These are phyloP conservation scores for Didymella glomerata DNA, from an alignment of 2,329 filamentous ascomycete species.

Conservation along the genomic window DNA sequence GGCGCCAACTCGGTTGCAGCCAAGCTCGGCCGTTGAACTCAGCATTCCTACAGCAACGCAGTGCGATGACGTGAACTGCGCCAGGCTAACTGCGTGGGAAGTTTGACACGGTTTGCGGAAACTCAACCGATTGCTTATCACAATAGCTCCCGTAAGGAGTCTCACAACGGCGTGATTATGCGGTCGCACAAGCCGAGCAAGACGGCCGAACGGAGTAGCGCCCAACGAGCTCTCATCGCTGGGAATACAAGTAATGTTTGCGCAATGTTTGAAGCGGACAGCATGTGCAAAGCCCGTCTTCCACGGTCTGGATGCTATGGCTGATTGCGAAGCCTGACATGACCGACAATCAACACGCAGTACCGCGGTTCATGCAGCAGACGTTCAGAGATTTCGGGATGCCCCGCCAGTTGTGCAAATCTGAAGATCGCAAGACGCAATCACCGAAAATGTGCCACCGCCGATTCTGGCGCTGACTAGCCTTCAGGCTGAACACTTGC, in stretches of 20 bases:
- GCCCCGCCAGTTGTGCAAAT: background rate
- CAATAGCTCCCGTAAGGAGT: slow-evolving; percentile 11
- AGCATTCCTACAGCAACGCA: slow-evolving; percentile 16
- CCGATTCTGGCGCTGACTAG: background rate
- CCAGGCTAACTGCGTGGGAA: slow-evolving; percentile 9
- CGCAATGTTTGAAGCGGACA: background rate
- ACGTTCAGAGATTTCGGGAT: slow-evolving; percentile 6
- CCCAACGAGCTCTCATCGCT: background rate
- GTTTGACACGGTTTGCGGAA: slow-evolving; percentile 13
- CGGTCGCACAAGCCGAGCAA: slow-evolving; percentile 9
- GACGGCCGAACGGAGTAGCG: slow-evolving; percentile 6
- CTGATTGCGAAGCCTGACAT: slow-evolving; percentile 11
- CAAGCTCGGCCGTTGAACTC: slow-evolving; percentile 1
- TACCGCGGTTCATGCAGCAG: background rate
- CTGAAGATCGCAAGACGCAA: background rate
- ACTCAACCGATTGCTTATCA: slow-evolving; percentile 15
- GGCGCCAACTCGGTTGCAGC: slow-evolving; percentile 9
- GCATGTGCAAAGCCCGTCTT: background rate
- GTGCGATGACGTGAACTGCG: slow-evolving; percentile 14
- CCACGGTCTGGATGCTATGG: background rate
- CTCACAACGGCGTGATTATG: slow-evolving; percentile 18
- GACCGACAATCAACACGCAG: background rate
- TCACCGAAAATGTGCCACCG: background rate
- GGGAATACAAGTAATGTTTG: slow-evolving; percentile 5
- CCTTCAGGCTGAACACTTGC: background rate